Percentiles rank a stretch among this genome's conserved stretches.
Conservation (phyloP, 192 early-diverging fungal genomes). For the Chytriomyces hyalinus region DNA sequence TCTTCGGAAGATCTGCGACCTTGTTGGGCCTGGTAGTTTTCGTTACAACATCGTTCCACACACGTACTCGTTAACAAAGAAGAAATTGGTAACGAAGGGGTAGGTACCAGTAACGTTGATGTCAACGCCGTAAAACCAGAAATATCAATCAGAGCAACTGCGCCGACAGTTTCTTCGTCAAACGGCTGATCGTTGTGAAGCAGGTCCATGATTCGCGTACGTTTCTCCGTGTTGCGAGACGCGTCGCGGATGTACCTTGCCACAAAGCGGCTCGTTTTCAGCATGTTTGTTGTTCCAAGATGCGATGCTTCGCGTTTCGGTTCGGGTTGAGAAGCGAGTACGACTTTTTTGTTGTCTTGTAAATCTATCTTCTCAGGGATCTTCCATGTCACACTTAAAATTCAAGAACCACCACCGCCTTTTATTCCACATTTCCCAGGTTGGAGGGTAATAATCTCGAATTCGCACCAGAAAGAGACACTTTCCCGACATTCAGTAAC, state of each 20-base stretch:
- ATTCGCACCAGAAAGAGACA: too few species aligned
- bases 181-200: conserved; percentile 29
- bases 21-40: conserved; percentile 29
- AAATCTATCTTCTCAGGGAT: too few species aligned
- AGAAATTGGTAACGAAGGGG: background rate
- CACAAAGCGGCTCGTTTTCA: conserved; percentile 32
- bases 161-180: conserved; percentile 38
- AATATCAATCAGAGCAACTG: conserved; percentile 39
- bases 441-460: too few species aligned
- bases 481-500: too few species aligned
- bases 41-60: background rate
- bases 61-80: background rate
- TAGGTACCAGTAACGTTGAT: conserved; percentile 26
- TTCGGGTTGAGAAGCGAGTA: too few species aligned
- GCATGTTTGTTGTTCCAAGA: background rate
- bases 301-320: too few species aligned
- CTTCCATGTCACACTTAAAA: too few species aligned
- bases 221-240: conserved; percentile 12
- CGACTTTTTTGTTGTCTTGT: too few species aligned
- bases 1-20: conserved; percentile 35
- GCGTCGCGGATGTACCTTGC: conserved; percentile 33
- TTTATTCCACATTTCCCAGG: background rate
- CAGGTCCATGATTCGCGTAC: conserved; percentile 24
- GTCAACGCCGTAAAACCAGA: conserved; percentile 42
- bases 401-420: too few species aligned